Percentiles rank a stretch among this genome's conserved stretches.
Conservation (phyloP, 208 protist species). For the Leishmania arabica region DNA sequence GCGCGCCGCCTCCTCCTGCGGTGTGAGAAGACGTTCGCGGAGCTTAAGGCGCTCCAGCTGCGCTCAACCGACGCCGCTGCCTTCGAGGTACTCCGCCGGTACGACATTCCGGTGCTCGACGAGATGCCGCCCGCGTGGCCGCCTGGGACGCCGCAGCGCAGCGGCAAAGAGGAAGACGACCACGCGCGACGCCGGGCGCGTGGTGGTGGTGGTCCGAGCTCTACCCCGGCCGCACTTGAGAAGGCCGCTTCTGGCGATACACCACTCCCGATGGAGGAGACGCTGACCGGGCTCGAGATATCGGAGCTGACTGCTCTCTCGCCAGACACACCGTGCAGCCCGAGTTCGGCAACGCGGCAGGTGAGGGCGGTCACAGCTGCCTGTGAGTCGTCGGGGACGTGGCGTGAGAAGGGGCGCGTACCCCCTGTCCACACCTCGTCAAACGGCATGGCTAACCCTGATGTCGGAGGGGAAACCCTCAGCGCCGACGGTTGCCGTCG, state of each 20-base stretch:
- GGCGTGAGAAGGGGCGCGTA: too few relatives aligned
- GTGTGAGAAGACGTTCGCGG: slow-evolving; percentile 20
- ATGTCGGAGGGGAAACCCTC: neutral
- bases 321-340: slow-evolving; percentile 17
- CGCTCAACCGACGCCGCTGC: slow-evolving; percentile 15
- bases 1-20: slow-evolving; percentile 12
- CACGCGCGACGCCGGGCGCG: neutral
- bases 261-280: slow-evolving; percentile 1
- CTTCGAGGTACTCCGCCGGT: slow-evolving; percentile 17
- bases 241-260: neutral
- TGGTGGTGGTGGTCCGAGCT: neutral
- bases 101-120: slow-evolving; percentile 27
- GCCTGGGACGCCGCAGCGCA: neutral
- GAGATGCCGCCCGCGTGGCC: slow-evolving; percentile 27
- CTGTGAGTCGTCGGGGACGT: too few relatives aligned
- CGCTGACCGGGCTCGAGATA: slow-evolving; percentile 9
- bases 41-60: slow-evolving; percentile 35
- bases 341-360: neutral
- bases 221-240: neutral
- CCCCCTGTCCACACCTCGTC: neutral
- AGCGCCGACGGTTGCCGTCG: neutral
- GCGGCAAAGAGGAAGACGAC: neutral
- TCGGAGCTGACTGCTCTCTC: slow-evolving; percentile 24
- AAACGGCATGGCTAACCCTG: neutral
- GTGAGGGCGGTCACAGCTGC: neutral